A percentile compares a stretch with the other conserved stretches of the same genome.
These are phyloP conservation scores for Dipteronia dyeriana DNA, from an alignment of 345 rosid genomes.

Conservation along the genomic window DNA sequence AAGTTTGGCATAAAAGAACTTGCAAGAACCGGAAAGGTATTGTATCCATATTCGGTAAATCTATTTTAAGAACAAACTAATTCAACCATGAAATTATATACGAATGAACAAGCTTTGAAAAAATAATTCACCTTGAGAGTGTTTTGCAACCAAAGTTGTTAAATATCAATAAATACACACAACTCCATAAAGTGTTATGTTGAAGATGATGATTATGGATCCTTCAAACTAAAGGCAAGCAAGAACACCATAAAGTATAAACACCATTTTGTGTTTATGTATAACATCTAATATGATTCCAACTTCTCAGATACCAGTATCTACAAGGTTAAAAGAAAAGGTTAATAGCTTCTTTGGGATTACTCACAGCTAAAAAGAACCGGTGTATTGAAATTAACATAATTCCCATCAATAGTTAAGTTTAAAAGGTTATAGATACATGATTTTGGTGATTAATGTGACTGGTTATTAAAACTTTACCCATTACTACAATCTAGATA, in stretches of 20 bases:
- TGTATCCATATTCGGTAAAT: not conserved
- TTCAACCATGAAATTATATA: not conserved
- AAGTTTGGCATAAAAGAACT: constrained; percentile 94
- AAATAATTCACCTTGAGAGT: not conserved
- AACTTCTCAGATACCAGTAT: not conserved
- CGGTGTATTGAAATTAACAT: not conserved
- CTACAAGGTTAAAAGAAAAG: not conserved
- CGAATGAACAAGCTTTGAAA: not conserved
- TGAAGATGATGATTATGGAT: not conserved
- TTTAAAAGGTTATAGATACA: not conserved
- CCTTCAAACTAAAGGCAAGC: not conserved
- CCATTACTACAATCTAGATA: not conserved
- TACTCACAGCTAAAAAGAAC: not conserved
- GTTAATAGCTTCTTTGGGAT: not conserved
- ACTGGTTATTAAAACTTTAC: not conserved
- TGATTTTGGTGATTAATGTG: not conserved
- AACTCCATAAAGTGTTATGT: not conserved
- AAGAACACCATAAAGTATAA: not conserved
- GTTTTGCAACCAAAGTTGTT: not conserved
- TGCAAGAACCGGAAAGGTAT: constrained; percentile 82
- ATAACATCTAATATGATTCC: not conserved
- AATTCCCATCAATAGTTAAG: not conserved
- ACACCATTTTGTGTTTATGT: not conserved
- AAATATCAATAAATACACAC: not conserved
- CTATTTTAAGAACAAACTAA: not conserved